phyloP scores from a whole-genome alignment of 1,284 basidiomycete genomes.

The Irpex lacteus region DNA sequence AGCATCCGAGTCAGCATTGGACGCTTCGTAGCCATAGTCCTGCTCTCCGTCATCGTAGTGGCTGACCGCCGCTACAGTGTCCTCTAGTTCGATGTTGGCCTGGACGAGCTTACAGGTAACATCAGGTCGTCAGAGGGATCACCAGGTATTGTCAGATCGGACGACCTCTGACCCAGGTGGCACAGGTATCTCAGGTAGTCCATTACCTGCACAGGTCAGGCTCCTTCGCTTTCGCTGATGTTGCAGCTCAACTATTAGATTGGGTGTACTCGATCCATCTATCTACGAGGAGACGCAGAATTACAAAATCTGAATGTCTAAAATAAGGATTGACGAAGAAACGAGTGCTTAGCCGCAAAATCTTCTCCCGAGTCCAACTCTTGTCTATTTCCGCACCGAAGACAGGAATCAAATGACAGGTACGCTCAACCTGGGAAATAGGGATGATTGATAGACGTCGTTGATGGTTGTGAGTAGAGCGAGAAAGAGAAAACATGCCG shows the following conservation, averaged over 20 bases:
- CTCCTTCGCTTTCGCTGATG: background rate
- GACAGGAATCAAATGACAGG: background rate
- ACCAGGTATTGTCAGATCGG: no score
- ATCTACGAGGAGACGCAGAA: constrained; percentile 6
- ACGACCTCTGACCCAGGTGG: no score
- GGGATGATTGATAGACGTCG: constrained; percentile 18
- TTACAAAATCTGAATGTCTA: constrained; percentile 8
- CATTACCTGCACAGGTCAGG: background rate
- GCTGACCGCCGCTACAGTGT: no score
- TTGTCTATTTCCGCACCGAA: background rate
- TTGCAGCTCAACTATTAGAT: background rate
- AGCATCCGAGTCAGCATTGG: background rate
- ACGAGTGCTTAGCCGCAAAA: background rate
- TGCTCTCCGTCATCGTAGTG: background rate
- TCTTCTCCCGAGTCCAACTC: constrained; percentile 1
- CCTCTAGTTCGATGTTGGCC: background rate
- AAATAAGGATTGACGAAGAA: constrained; percentile 14
- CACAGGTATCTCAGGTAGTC: background rate
- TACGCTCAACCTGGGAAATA: constrained; percentile 15
- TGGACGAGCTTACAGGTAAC: background rate
- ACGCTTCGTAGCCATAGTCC: background rate
- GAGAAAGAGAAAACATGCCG: constrained; percentile 17
- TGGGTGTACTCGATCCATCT: constrained; percentile 1
- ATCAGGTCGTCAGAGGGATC: no score
- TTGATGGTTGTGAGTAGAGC: constrained; percentile 12